A percentile compares a stretch with the other conserved stretches of the same genome.
These are phyloP conservation scores for Skeletonema grethae DNA, from an alignment of 108 stramenopile genomes.

Conservation along the genomic window DNA sequence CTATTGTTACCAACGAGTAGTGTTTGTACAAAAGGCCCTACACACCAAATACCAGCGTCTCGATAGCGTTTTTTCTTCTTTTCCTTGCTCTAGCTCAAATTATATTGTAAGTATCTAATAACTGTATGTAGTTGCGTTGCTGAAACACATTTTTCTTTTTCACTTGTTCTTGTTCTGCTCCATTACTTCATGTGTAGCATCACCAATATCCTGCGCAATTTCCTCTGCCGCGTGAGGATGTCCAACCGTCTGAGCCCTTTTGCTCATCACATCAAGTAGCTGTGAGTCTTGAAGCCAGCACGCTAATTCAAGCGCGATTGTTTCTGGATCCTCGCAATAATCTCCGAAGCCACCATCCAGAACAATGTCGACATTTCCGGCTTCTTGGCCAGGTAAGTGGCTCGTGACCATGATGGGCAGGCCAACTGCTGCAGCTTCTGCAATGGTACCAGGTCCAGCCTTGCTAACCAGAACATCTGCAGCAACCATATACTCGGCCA, in stretches of 20 bases:
- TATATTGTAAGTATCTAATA: not conserved
- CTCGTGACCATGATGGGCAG: constrained; percentile 92
- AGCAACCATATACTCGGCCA: constrained; percentile 97
- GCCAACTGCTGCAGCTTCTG: constrained; percentile 92
- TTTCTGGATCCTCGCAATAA: constrained; percentile 58
- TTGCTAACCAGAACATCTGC: constrained; percentile 92
- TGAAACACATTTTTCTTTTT: not conserved
- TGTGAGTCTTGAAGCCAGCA: constrained; percentile 70
- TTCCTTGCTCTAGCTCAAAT: not conserved
- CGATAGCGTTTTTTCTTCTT: not conserved
- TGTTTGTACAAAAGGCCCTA: not conserved
- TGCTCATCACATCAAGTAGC: constrained; percentile 57
- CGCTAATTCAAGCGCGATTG: constrained; percentile 57
- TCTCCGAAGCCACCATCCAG: constrained; percentile 79
- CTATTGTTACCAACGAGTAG: constrained; percentile 2
- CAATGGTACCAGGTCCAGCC: constrained; percentile 98
- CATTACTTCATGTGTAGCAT: constrained; percentile 63
- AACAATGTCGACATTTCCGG: constrained; percentile 86
- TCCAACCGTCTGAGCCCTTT: constrained; percentile 58
- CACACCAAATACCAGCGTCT: not conserved
- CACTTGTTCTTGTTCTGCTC: constrained; percentile 47
- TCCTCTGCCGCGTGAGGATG: constrained; percentile 82
- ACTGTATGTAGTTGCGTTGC: not conserved
- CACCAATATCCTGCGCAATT: constrained; percentile 78
- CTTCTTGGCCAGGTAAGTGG: constrained; percentile 87